Conservation (phyloP, 805 yeast genomes). For the Jamesozyma lodderae region DNA sequence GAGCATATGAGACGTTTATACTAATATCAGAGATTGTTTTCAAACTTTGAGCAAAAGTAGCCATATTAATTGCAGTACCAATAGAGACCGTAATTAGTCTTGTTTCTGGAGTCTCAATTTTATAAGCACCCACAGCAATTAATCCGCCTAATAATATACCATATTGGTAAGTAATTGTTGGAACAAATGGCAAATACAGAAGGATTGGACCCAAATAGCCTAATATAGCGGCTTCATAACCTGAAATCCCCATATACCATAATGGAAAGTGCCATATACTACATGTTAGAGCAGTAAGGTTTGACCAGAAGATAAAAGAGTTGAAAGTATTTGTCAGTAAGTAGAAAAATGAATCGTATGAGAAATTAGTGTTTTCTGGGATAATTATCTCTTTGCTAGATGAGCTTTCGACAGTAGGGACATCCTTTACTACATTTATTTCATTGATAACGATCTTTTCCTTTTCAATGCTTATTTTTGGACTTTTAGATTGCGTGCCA, state of each 20-base stretch:
- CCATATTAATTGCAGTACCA: constrained; percentile 55
- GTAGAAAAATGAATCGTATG: constrained; percentile 27
- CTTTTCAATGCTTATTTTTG: too few species aligned
- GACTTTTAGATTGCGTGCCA: neutral
- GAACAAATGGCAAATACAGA: constrained; percentile 36
- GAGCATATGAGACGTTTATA: constrained; percentile 13
- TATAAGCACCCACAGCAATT: constrained; percentile 69
- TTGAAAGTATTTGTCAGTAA: constrained; percentile 39
- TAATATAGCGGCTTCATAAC: constrained; percentile 70
- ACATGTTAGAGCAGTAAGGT: constrained; percentile 67
- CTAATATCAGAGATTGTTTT: constrained; percentile 30
- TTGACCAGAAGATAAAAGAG: constrained; percentile 79
- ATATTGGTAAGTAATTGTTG: constrained; percentile 21
- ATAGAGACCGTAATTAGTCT: constrained; percentile 57
- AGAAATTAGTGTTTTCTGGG: neutral
- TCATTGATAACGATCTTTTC: neutral
- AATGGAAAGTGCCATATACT: constrained; percentile 96
- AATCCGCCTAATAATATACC: constrained; percentile 40
- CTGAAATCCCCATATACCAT: constrained; percentile 97
- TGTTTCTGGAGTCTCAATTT: constrained; percentile 55
- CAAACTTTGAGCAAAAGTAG: constrained; percentile 51
- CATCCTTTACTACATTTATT: too few species aligned
- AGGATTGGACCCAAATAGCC: constrained; percentile 52
- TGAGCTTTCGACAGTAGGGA: neutral
- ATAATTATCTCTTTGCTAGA: neutral